Evolutionary conservation across 106 monocot species (phyloP).

Genomic region (Dioscorea zingiberensis): DNA sequence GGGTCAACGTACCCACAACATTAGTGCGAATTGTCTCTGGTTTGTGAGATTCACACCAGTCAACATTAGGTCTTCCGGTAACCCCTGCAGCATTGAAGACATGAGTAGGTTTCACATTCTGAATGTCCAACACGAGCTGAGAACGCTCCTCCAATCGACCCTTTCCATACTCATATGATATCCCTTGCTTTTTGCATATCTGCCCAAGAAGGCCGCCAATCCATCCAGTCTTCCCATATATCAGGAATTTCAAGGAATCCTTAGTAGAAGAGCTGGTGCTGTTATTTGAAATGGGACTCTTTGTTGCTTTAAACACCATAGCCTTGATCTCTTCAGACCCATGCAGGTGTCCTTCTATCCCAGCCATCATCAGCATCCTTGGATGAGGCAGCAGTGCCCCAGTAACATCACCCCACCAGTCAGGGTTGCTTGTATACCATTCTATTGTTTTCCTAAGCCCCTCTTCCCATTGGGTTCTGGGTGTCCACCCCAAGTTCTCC

Average conservation of each 20-base stretch:
- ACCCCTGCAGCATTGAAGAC: conserved; percentile 63
- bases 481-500: conserved; percentile 47
- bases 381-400: conserved; percentile 50
- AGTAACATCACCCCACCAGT: conserved; percentile 49
- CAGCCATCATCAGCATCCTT: conserved; percentile 54
- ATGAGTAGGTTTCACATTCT: conserved; percentile 45
- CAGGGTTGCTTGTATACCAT: conserved; percentile 45
- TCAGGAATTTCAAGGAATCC: conserved; percentile 37
- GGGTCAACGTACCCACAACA: background rate
- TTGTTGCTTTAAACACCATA: conserved; percentile 1
- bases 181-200: conserved; percentile 41
- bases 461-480: conserved; percentile 46
- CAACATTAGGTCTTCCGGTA: background rate
- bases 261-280: background rate
- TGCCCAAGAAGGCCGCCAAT: conserved; percentile 57
- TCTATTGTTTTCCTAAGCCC: conserved; percentile 53
- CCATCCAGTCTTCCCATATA: conserved; percentile 60
- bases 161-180: conserved; percentile 41
- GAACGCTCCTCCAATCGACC: conserved; percentile 42
- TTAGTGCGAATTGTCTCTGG: conserved; percentile 1
- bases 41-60: background rate
- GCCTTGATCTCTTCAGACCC: conserved; percentile 20
- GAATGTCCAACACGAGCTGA: conserved; percentile 32
- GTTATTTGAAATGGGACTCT: conserved; percentile 1
- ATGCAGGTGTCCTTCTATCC: conserved; percentile 16